These are phyloP conservation scores for Boletus sp. DNA, from an alignment of 1,284 basidiomycete genomes.

Conservation along the genomic window DNA sequence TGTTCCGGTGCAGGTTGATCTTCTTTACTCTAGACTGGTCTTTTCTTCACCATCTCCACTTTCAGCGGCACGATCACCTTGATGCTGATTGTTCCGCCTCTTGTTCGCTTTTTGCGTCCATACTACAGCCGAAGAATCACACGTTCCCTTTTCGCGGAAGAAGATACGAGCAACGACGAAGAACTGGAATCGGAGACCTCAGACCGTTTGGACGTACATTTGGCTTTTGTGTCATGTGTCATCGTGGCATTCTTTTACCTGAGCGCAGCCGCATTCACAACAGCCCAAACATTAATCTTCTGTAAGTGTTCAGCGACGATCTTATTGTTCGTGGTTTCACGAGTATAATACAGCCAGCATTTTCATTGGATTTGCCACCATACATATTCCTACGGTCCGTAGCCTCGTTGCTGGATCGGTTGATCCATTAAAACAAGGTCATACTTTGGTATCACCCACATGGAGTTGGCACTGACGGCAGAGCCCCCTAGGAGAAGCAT, in stretches of 20 bases:
- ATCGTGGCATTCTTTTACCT: slow-evolving; percentile 17
- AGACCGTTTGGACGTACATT: slow-evolving; percentile 34
- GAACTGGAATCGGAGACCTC: slow-evolving; percentile 16
- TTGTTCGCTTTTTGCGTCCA: slow-evolving; percentile 21
- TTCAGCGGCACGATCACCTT: slow-evolving; percentile 17
- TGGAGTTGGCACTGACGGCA: neutral
- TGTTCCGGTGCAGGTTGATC: neutral
- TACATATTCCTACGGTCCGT: slow-evolving; percentile 23
- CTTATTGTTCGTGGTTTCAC: neutral
- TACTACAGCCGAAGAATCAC: slow-evolving; percentile 14
- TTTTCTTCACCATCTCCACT: slow-evolving; percentile 17
- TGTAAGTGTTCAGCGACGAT: slow-evolving; percentile 6
- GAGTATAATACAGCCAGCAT: slow-evolving; percentile 11
- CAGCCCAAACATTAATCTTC: slow-evolving; percentile 6
- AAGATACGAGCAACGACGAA: neutral
- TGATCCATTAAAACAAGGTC: slow-evolving; percentile 35
- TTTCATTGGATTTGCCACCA: slow-evolving; percentile 18
- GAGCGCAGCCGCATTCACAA: slow-evolving; percentile 16
- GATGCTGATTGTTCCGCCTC: slow-evolving; percentile 13
- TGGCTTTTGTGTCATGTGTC: slow-evolving; percentile 25
- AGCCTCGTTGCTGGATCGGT: slow-evolving; percentile 35
- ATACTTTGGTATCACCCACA: neutral
- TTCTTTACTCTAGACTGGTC: slow-evolving; percentile 20
- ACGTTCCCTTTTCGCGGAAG: neutral
- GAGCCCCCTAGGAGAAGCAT: slow-evolving; percentile 28